A percentile compares a stretch with the other conserved stretches of the same genome.
Evolutionary conservation across 176 grass and related monocot genomes (phyloP).

Genomic region (Carex parvula): DNA sequence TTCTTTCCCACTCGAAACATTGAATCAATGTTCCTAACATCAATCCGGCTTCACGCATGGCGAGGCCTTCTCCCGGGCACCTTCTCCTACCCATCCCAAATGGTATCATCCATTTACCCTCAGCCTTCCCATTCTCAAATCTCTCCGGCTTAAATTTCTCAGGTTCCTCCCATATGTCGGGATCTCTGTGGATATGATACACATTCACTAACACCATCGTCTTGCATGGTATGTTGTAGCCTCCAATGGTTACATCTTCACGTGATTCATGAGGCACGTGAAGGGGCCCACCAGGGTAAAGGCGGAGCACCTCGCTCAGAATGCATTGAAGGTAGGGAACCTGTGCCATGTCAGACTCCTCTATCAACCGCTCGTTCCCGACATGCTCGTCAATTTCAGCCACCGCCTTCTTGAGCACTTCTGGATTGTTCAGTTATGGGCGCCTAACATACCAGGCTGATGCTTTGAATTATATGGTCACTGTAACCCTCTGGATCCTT

Average conservation of each 20-base stretch:
- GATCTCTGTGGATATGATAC: background rate
- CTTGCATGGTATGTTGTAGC: slow-evolving; percentile 20
- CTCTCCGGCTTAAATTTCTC: too few species aligned
- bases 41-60: background rate
- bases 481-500: slow-evolving; percentile 22
- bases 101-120: too few species aligned
- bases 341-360: too few species aligned
- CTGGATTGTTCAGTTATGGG: too few species aligned
- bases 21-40: background rate
- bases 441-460: slow-evolving; percentile 9
- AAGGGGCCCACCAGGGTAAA: background rate
- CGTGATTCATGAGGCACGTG: background rate
- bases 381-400: too few species aligned
- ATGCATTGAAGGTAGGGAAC: too few species aligned
- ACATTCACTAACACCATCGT: background rate
- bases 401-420: too few species aligned
- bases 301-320: too few species aligned
- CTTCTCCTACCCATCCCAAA: too few species aligned
- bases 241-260: background rate
- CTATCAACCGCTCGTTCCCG: too few species aligned
- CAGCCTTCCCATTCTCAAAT: too few species aligned
- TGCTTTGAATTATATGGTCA: slow-evolving; percentile 5
- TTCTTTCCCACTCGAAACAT: background rate
- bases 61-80: too few species aligned
- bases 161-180: background rate